phyloP scores from a whole-genome alignment of 768 basidiomycete genomes.

The Collybiopsis confluens region DNA sequence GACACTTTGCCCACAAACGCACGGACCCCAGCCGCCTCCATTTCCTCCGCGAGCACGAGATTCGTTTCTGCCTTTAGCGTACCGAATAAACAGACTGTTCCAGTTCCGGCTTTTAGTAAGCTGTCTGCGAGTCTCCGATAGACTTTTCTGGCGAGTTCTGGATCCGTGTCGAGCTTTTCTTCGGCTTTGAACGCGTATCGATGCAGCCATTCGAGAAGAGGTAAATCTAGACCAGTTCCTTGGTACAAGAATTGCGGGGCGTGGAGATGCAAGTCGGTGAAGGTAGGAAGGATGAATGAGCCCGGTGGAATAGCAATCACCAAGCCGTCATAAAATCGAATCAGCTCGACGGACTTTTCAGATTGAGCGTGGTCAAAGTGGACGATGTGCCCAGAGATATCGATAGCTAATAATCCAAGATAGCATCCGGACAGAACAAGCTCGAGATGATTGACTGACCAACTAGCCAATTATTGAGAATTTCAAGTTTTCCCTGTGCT shows the following conservation, averaged over 20 bases:
- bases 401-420: constrained; percentile 14
- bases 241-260: constrained; percentile 89
- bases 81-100: constrained; percentile 74
- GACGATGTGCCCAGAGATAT: constrained; percentile 45
- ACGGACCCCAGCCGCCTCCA: constrained; percentile 69
- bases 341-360: constrained; percentile 28
- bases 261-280: constrained; percentile 82
- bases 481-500: constrained; percentile 44
- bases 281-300: constrained; percentile 73
- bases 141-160: constrained; percentile 55
- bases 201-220: constrained; percentile 81
- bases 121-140: constrained; percentile 64
- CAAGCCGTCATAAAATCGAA: constrained; percentile 16
- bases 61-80: constrained; percentile 82
- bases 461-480: constrained; percentile 47
- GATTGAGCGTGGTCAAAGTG: constrained; percentile 39
- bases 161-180: constrained; percentile 62
- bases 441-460: background rate
- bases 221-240: constrained; percentile 81
- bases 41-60: constrained; percentile 70
- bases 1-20: constrained; percentile 88
- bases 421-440: constrained; percentile 11
- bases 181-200: constrained; percentile 82
- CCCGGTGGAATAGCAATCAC: constrained; percentile 39
- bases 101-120: constrained; percentile 73